Conservation (phyloP, 805 yeast species). For the Wilhelminamyces savonicus region DNA sequence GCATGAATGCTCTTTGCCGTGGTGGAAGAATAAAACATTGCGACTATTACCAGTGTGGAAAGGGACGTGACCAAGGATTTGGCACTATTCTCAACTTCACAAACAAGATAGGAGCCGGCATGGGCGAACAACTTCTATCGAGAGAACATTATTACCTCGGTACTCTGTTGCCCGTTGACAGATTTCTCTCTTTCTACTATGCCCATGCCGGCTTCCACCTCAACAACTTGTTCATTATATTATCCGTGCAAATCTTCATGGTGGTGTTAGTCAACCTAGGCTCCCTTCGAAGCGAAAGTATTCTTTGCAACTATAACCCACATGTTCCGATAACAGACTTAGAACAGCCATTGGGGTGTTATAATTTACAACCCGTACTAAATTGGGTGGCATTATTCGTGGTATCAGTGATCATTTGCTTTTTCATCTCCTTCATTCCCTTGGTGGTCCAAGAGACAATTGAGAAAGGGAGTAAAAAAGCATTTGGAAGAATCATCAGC, state of each 20-base stretch:
- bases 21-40: slow-evolving; percentile 95
- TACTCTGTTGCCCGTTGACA: slow-evolving; percentile 79
- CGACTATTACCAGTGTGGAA: slow-evolving; percentile 94
- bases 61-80: slow-evolving; percentile 93
- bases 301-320: slow-evolving; percentile 59
- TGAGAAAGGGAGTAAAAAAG: slow-evolving; percentile 79
- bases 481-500: slow-evolving; percentile 59
- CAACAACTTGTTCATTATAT: slow-evolving; percentile 79
- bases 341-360: slow-evolving; percentile 76
- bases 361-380: slow-evolving; percentile 76
- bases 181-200: slow-evolving; percentile 88
- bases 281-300: slow-evolving; percentile 66
- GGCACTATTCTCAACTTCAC: slow-evolving; percentile 89
- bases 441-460: slow-evolving; percentile 79
- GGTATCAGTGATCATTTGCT: slow-evolving; percentile 84
- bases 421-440: slow-evolving; percentile 87
- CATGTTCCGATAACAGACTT: slow-evolving; percentile 68
- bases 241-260: slow-evolving; percentile 86
- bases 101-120: slow-evolving; percentile 94
- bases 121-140: slow-evolving; percentile 94
- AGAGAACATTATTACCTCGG: slow-evolving; percentile 91
- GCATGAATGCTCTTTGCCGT: slow-evolving; percentile 81
- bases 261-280: slow-evolving; percentile 74
- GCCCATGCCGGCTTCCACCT: slow-evolving; percentile 97
- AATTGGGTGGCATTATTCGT: slow-evolving; percentile 89